phyloP scores from a whole-genome alignment of 768 basidiomycete species.

The Saitozyma podzolica region DNA sequence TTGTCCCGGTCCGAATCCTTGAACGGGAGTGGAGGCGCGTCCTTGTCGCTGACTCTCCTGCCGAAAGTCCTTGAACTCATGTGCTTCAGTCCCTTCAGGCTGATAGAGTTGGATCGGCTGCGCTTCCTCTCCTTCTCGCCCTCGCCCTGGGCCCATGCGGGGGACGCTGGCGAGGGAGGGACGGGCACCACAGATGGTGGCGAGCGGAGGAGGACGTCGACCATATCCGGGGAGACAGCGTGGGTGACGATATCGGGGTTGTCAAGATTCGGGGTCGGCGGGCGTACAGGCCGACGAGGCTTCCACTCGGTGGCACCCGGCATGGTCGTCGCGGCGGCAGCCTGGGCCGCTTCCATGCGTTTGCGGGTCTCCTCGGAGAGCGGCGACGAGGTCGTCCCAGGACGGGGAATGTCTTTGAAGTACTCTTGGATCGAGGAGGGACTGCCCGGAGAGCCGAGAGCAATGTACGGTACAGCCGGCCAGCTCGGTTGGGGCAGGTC shows the following conservation, averaged over 20 bases:
- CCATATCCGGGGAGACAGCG: not conserved
- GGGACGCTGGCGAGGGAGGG: not conserved
- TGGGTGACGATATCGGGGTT: not conserved
- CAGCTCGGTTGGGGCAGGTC: slow-evolving; percentile 15
- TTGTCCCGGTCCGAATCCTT: not conserved
- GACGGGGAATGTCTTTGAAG: slow-evolving; percentile 1
- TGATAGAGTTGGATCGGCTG: slow-evolving; percentile 27
- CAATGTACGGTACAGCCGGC: slow-evolving; percentile 30
- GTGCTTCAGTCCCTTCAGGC: slow-evolving; percentile 30
- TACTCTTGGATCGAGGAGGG: slow-evolving; percentile 14
- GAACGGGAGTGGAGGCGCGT: slow-evolving; percentile 8
- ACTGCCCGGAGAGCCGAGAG: slow-evolving; percentile 14
- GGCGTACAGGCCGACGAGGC: slow-evolving; percentile 40
- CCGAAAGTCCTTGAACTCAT: slow-evolving; percentile 11
- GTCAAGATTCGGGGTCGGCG: slow-evolving; percentile 35
- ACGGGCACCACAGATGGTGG: slow-evolving; percentile 7
- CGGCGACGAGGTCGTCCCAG: slow-evolving; percentile 13
- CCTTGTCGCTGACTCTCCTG: slow-evolving; percentile 9
- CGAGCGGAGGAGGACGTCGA: slow-evolving; percentile 15
- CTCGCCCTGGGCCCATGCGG: not conserved
- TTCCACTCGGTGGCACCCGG: slow-evolving; percentile 26
- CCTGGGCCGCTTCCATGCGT: slow-evolving; percentile 35
- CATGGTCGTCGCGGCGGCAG: slow-evolving; percentile 3
- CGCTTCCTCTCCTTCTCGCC: slow-evolving; percentile 6
- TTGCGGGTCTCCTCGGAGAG: slow-evolving; percentile 43